Evolutionary conservation across 2,329 filamentous ascomycete species (phyloP), one percentile per base, ranked within the genome.

Genomic region (Torrubiellomyces zombiae): DNA sequence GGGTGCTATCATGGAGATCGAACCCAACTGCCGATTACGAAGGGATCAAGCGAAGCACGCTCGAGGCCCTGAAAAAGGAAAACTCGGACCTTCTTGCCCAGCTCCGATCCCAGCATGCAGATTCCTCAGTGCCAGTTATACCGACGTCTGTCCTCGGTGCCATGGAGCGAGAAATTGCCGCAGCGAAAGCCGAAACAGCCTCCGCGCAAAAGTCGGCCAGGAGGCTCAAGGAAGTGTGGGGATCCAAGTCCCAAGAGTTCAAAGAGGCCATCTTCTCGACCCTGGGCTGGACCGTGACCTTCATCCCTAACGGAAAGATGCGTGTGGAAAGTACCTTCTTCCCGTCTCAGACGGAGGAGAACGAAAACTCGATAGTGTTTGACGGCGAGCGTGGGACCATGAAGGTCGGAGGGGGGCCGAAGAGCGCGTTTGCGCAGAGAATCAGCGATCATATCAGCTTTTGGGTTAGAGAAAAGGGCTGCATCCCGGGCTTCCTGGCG

Each of bases 221-320:
- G 13, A 78, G 89, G 2, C 70, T 95, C 9, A 92, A 91, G 39
- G 79, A 94, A 43, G 89, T 95, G 29, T 98, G 82, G 78, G 70
- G 70, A 0, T 69, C 77, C 37, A 98, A 95, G 49, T 83, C 79
- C 1, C 72, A 78, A 39, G 89, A 98, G 53, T 95, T 98, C 56
- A 81, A 91, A 24, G 83, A 95, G 53, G 82, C 85, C 16, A 85
- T 98, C 30, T 85, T 85, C 34, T 82, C 75, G 12, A 76, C 93
- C 1, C 64, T 98, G 0, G 89, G 89, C 1, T 98, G 85, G 77
- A 86, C 86, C 26, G 71, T 95, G 9, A 83, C 89, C 16, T 95
- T 98, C 47, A 76, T 94, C 47, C 83, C 85, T n/a, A 93, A 93
- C 47, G 89, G 89, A 20, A 86, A 92, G 42, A 91, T 94, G 53